Percentiles rank a stretch among this genome's conserved stretches.
phyloP scores from a whole-genome alignment of 75 land plant genomes.

The Selaginella tamariscina region DNA sequence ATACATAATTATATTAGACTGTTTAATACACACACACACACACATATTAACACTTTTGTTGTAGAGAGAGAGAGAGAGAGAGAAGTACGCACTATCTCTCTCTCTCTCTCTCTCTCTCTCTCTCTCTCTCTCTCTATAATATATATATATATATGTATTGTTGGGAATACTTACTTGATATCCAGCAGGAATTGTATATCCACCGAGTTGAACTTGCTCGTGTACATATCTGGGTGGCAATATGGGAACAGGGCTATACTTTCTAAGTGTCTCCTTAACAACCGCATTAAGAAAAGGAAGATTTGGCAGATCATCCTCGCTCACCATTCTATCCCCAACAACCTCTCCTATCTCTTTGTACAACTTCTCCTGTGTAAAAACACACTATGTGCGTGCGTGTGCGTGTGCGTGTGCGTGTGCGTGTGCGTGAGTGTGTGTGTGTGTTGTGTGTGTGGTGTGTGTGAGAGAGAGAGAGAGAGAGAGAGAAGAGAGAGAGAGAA shows the following conservation, averaged over 20 bases:
- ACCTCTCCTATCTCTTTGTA: constrained; percentile 44
- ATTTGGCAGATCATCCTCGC: constrained; percentile 53
- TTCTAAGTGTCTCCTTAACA: constrained; percentile 81
- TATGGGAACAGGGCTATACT: constrained; percentile 59
- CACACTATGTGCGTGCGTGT: too few relatives aligned
- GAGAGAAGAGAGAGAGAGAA: too few relatives aligned
- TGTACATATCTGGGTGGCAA: constrained; percentile 66
- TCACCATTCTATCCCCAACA: constrained; percentile 42
- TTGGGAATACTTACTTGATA: constrained; percentile 35
- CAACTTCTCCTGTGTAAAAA: constrained; percentile 48
- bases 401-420: too few relatives aligned
- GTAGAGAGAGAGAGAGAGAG: too few relatives aligned
- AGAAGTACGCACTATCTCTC: too few relatives aligned
- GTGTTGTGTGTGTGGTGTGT: too few relatives aligned
- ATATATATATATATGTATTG: neutral
- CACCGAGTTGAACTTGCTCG: constrained; percentile 71
- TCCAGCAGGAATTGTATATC: constrained; percentile 59
- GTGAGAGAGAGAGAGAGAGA: too few relatives aligned
- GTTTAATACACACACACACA: too few relatives aligned
- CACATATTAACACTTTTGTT: too few relatives aligned
- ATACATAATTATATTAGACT: too few relatives aligned
- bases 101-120: too few relatives aligned
- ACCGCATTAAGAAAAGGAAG: constrained; percentile 62
- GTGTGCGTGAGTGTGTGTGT: too few relatives aligned
- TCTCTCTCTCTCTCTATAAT: neutral